Evolutionary conservation across 1,284 basidiomycete genomes (phyloP), one percentile per base, ranked within the genome.

Genomic region (Mycosarcoma mackinlayi): DNA sequence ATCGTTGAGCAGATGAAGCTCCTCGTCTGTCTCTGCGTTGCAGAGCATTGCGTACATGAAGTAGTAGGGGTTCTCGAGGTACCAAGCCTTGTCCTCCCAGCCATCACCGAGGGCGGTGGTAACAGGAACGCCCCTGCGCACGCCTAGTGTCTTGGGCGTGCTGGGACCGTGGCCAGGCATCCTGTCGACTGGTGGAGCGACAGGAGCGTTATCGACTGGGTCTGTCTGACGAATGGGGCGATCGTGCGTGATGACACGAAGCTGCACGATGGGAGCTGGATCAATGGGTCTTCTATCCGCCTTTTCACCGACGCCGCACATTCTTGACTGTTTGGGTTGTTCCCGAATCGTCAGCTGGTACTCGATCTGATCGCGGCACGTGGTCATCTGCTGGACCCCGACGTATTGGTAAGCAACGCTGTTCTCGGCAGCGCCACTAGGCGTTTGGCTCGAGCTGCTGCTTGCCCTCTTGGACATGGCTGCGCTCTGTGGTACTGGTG

Each of bases 181-280:
- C 11, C 69, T 37, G 33, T 72, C 69, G 24, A 72, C 49, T 13
- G 69, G 69, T n/a, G 69, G 64, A 7, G 62, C 31, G 9, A 50
- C 61, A 8, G 61, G 24, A 5, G 59, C 44, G 18, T 34, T 51
- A 11, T 61, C 45, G 38, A 52, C 28, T 3, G 61, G 41, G 10
- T 55, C 45, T 25, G 19, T 45, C n/a, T 70, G 48, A 19, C 54
- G 59, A 18, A 73, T 24, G n/a, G 70, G 70, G 4, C 53, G 62
- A 28, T 78, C 74, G 63, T 79, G 77, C 6, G 76, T 91, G 73
- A 92, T 87, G 55, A 97, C 92, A 51, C 91, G 89, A 7, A 98
- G 88, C 83, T 95, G 93, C n/a, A 97, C 89, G 82, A 97, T 94
- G 13, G 94, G 94, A 0, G 93, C 93, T 0, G 95, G 94, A 85